Conservation (phyloP, 2,329 filamentous ascomycete genomes). For the Colletotrichum musae region DNA sequence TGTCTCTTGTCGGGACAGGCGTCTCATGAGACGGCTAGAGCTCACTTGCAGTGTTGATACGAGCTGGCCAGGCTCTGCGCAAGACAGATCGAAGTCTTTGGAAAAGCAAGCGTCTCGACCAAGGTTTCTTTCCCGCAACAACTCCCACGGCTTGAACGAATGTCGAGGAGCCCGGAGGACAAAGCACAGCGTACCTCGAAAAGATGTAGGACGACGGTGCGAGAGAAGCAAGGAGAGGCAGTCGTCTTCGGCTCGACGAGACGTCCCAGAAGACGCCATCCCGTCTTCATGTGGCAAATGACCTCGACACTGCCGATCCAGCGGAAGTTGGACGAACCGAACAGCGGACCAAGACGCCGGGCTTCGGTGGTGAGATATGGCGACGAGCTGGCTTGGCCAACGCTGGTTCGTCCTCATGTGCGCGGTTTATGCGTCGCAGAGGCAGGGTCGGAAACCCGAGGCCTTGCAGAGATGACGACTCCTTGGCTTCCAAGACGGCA, state of each 20-base stretch:
- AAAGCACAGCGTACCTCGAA: neutral
- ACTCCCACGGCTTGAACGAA: too few species aligned
- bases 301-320: neutral
- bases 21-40: neutral
- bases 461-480: conserved; percentile 17
- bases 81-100: neutral
- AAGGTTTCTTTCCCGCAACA: neutral
- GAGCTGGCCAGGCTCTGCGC: neutral
- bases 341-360: neutral
- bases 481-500: conserved; percentile 33
- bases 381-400: conserved; percentile 21
- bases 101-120: neutral
- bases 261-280: neutral
- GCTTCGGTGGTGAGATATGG: conserved; percentile 9
- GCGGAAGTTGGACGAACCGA: conserved; percentile 32
- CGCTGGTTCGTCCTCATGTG: neutral
- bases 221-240: neutral
- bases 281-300: neutral
- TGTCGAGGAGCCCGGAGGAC: neutral
- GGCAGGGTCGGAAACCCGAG: conserved; percentile 4
- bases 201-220: neutral
- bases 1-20: neutral
- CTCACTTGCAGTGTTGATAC: neutral
- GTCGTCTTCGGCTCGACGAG: neutral
- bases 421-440: conserved; percentile 30